phyloP scores from a whole-genome alignment of 1,284 basidiomycete genomes.

The Cystobasidium sp. region DNA sequence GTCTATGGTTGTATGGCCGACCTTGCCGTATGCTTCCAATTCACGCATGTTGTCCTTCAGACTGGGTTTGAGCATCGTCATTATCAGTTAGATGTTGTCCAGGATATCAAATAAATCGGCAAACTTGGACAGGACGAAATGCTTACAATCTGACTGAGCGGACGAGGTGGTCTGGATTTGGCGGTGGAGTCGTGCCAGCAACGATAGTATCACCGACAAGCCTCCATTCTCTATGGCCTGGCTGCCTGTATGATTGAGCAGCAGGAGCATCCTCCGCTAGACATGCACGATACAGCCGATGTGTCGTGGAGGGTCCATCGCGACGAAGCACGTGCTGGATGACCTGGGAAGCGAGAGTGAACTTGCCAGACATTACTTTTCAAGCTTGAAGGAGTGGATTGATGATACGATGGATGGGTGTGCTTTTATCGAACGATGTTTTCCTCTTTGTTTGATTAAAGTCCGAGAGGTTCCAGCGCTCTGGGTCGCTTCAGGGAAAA shows the following conservation, averaged over 20 bases:
- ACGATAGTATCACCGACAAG: slow-evolving; percentile 9
- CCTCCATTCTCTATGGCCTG: slow-evolving; percentile 30
- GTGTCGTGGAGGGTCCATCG: slow-evolving; percentile 39
- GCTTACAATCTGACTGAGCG: slow-evolving; percentile 33
- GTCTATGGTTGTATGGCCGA: slow-evolving; percentile 15
- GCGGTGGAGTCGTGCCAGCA: slow-evolving; percentile 19
- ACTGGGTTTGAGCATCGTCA: neutral
- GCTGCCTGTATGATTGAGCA: slow-evolving; percentile 12
- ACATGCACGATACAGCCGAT: slow-evolving; percentile 32
- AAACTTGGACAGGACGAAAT: too few relatives aligned
- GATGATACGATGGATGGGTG: too few relatives aligned
- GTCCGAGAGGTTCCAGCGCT: neutral
- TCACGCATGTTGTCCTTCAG: slow-evolving; percentile 27
- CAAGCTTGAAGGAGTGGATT: neutral
- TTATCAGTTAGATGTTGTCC: too few relatives aligned
- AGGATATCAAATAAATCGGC: too few relatives aligned
- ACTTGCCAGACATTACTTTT: slow-evolving; percentile 9
- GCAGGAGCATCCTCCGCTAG: slow-evolving; percentile 29
- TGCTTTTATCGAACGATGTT: neutral
- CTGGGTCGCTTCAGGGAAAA: neutral
- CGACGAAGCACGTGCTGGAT: slow-evolving; percentile 33
- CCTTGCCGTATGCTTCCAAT: slow-evolving; percentile 27
- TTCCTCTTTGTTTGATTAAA: neutral
- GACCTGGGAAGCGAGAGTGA: slow-evolving; percentile 31
- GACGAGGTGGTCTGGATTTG: slow-evolving; percentile 37